Evolutionary conservation across 495 filamentous ascomycete genomes (phyloP), one percentile per base, ranked within the genome.

Genomic region (Podospora conica): DNA sequence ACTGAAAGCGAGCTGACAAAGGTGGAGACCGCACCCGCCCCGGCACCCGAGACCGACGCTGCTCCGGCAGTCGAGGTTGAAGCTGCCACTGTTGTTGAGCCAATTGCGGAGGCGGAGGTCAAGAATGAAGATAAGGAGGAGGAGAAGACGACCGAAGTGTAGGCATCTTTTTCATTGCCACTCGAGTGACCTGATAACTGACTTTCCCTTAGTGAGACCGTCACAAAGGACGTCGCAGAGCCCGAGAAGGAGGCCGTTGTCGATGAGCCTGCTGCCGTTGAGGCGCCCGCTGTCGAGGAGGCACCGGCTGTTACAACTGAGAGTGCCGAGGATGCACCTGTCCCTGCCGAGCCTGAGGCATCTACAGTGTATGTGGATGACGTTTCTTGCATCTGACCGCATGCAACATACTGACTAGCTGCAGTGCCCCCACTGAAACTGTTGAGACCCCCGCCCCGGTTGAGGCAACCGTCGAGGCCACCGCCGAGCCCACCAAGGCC

Each of bases 401-500:
- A 48, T 48, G 40, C 40, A 48, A 8, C 15, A 48, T 8, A n/a
- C 40, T 48, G 40, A 48, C 40, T 48, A 48, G 40, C 40, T 48
- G 40, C 40, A 48, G 40, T n/a, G 18, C 40, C 40, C 18, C 40
- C 40, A 48, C 40, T 8, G 40, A 48, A 18, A n/a, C 40, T 8
- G 15, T 18, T 18, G 33, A n/a, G 28, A 9, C 57, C 11, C 5
- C 59, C n/a, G 18, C 29, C n/a, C 48, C 27, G 18, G 28, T 23
- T 4, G 58, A 68, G 27, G 22, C 54, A 63, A 31, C 28, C 29
- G 53, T 27, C 31, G 24, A 69, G 48, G 33, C 62, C 21, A 58
- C 68, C 58, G 56, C 63, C 18, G 65, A 67, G 27, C 55, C 61
- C 54, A 3, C 20, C 25, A 53, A 64, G 40, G 28, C 63, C 28